phyloP scores from a whole-genome alignment of 768 basidiomycete species.

The Wakefieldia striispora region DNA sequence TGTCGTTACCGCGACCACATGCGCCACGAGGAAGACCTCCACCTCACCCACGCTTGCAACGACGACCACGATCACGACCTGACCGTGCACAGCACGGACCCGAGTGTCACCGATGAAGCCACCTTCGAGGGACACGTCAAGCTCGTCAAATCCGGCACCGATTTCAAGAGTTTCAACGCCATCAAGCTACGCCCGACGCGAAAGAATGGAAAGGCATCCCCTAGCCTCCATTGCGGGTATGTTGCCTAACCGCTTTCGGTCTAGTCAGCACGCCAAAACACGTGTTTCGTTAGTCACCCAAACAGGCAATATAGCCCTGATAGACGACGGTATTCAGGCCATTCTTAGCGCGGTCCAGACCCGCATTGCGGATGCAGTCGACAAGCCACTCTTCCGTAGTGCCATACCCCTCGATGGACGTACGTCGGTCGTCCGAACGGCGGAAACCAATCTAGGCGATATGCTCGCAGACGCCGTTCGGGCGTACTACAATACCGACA shows the following conservation, averaged over 20 bases:
- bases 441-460: constrained; percentile 1
- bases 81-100: constrained; percentile 6
- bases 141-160: constrained; percentile 3
- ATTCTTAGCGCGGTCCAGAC: neutral
- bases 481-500: constrained; percentile 18
- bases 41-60: neutral
- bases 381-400: constrained; percentile 2
- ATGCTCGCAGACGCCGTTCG: constrained; percentile 17
- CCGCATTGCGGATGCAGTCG: neutral
- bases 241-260: neutral
- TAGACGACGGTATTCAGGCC: neutral
- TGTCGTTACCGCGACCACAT: constrained; percentile 11
- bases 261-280: too few species aligned
- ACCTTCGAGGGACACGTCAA: constrained; percentile 8
- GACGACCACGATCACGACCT: constrained; percentile 8
- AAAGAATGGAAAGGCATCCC: neutral
- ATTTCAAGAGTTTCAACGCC: constrained; percentile 3
- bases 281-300: neutral
- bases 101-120: neutral
- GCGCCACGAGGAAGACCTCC: constrained; percentile 7
- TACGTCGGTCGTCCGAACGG: neutral
- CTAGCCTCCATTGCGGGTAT: neutral
- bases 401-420: constrained; percentile 5
- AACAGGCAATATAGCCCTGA: constrained; percentile 5
- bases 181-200: constrained; percentile 4